Percentiles rank a stretch among this genome's conserved stretches.
Conservation (phyloP, 345 rosid genomes). For the Linum usitatissimum region DNA sequence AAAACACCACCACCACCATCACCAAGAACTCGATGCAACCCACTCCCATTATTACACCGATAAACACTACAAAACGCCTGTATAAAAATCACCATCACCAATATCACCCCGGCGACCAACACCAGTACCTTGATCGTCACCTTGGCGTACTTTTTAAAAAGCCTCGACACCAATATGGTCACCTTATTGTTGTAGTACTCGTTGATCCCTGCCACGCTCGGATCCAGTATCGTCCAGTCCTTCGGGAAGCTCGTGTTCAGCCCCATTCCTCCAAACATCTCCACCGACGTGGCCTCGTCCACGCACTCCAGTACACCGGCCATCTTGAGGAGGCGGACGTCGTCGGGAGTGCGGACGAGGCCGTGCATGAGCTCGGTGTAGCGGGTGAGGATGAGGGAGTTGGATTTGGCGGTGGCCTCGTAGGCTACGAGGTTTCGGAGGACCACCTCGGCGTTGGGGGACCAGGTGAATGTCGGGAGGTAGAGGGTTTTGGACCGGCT, state of each 20-base stretch:
- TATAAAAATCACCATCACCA: neutral
- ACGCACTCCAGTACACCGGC: neutral
- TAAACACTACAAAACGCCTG: neutral
- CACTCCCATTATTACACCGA: neutral
- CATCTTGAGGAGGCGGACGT: neutral
- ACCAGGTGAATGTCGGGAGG: neutral
- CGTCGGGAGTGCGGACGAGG: neutral
- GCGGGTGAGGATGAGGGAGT: neutral
- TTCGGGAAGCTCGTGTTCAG: neutral
- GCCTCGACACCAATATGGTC: neutral
- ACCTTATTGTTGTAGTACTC: neutral
- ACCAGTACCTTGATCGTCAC: neutral
- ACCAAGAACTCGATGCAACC: neutral
- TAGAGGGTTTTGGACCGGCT: neutral
- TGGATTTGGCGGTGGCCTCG: constrained; percentile 1
- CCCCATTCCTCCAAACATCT: neutral
- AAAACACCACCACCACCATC: neutral
- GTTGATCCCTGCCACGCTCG: neutral
- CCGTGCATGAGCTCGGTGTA: constrained; percentile 1
- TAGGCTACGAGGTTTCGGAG: neutral
- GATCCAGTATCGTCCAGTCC: neutral
- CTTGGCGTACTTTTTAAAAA: neutral
- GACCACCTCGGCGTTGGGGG: neutral
- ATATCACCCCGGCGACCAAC: neutral
- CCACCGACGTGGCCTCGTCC: neutral